phyloP scores from a whole-genome alignment of 352 stramenopile genomes.

The Plasmopara viticola region DNA sequence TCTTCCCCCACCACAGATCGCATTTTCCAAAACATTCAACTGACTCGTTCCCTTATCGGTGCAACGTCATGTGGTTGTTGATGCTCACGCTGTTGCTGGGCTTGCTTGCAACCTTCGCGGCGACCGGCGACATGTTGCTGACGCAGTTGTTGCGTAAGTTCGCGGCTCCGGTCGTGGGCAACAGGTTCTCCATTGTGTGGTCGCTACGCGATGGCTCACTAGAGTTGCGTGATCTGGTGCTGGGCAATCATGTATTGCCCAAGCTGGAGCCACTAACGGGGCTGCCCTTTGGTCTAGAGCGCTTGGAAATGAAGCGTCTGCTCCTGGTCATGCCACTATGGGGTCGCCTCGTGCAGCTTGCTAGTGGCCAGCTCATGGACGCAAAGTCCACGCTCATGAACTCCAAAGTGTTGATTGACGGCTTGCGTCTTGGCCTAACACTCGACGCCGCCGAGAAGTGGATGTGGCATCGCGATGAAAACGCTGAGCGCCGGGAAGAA shows the following conservation, averaged over 20 bases:
- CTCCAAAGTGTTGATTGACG: slow-evolving; percentile 48
- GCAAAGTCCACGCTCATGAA: slow-evolving; percentile 20
- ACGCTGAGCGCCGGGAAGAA: slow-evolving; percentile 45
- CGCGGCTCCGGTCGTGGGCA: slow-evolving; percentile 37
- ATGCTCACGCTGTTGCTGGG: slow-evolving; percentile 34
- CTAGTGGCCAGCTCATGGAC: slow-evolving; percentile 9
- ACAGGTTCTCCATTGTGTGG: slow-evolving; percentile 54
- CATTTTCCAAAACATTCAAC: background rate
- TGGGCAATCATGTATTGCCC: slow-evolving; percentile 38
- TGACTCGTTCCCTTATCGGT: slow-evolving; percentile 1
- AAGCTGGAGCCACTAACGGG: slow-evolving; percentile 52
- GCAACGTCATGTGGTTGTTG: slow-evolving; percentile 27
- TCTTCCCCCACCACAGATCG: slow-evolving; percentile 1
- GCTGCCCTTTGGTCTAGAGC: slow-evolving; percentile 59
- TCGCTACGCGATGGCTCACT: slow-evolving; percentile 54
- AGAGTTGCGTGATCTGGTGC: slow-evolving; percentile 48
- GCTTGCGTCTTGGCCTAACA: slow-evolving; percentile 44
- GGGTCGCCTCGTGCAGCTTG: slow-evolving; percentile 20
- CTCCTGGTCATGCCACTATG: slow-evolving; percentile 50
- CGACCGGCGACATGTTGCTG: slow-evolving; percentile 54
- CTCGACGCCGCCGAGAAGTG: slow-evolving; percentile 69
- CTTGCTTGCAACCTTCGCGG: slow-evolving; percentile 26
- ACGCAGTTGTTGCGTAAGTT: slow-evolving; percentile 46
- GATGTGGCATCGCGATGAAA: slow-evolving; percentile 67
- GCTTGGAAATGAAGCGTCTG: slow-evolving; percentile 48